These are phyloP conservation scores for Trypanosomatidae sp. DNA, from an alignment of 208 protist genomes.

Conservation along the genomic window DNA sequence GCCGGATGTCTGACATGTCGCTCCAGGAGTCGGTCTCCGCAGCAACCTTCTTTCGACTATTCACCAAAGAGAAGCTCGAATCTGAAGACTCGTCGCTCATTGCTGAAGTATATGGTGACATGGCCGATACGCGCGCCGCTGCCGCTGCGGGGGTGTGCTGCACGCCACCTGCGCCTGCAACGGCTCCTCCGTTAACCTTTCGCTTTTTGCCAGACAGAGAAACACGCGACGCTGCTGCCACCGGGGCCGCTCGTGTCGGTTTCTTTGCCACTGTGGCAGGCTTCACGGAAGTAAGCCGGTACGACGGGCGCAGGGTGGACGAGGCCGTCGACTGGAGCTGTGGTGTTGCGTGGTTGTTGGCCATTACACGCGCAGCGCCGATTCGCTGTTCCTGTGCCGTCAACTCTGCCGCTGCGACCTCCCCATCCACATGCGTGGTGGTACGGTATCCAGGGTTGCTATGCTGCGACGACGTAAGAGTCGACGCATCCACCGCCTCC, in stretches of 20 bases:
- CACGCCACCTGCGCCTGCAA: not conserved
- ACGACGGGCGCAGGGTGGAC: not conserved
- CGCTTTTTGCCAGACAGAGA: not conserved
- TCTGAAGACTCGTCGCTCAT: constrained; percentile 8
- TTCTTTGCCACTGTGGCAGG: not conserved
- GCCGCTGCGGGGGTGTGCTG: not conserved
- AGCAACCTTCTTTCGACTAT: not conserved
- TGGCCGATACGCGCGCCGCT: constrained; percentile 8
- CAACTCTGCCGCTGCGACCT: not conserved
- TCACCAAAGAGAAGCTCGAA: constrained; percentile 20
- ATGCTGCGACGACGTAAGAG: constrained; percentile 9
- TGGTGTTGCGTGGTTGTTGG: not conserved
- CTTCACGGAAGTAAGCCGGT: constrained; percentile 7
- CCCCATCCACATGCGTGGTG: not conserved
- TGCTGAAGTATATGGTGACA: constrained; percentile 18
- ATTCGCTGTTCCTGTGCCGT: not conserved
- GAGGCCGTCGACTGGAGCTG: not conserved
- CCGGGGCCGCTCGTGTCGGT: not conserved
- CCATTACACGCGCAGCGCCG: not conserved
- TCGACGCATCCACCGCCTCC: constrained; percentile 17
- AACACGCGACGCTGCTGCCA: not conserved
- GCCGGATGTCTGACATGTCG: not conserved
- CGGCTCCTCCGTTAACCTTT: not conserved
- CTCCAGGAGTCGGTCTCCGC: not conserved
- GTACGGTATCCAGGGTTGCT: not conserved